These are phyloP conservation scores for Pyricularia grisea DNA, from an alignment of 2,329 filamentous ascomycete species.

Conservation along the genomic window DNA sequence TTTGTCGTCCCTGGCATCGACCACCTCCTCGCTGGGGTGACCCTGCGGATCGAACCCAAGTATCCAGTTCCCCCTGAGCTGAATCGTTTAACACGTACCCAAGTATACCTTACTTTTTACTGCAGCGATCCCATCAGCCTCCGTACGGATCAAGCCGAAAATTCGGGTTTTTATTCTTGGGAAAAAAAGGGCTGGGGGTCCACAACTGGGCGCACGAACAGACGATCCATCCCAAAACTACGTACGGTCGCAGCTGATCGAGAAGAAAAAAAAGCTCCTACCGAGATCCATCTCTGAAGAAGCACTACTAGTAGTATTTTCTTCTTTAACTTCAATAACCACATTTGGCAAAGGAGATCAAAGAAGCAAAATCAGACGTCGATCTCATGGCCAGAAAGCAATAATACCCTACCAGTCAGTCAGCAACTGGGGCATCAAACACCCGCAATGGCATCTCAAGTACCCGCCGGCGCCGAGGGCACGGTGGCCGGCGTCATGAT, in stretches of 20 bases:
- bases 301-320: too few relatives aligned
- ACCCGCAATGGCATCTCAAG: conserved; percentile 9
- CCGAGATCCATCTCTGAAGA: not conserved
- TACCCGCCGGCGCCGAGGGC: conserved; percentile 11
- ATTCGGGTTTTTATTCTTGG: not conserved
- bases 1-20: not conserved
- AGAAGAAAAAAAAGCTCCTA: not conserved
- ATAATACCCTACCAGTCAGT: not conserved
- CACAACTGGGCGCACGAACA: not conserved
- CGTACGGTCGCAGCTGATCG: not conserved
- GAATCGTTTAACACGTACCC: not conserved
- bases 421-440: not conserved
- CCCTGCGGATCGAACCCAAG: not conserved
- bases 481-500: conserved; percentile 10
- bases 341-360: not conserved
- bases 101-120: too few relatives aligned
- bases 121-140: not conserved
- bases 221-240: not conserved
- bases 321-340: not conserved
- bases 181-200: not conserved
- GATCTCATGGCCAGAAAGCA: not conserved
- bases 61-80: not conserved
- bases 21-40: not conserved
- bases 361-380: not conserved
- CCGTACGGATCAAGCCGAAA: not conserved